A percentile compares a stretch with the other conserved stretches of the same genome.
phyloP scores from a whole-genome alignment of 805 yeast species.

The Metschnikowia peoriensis region DNA sequence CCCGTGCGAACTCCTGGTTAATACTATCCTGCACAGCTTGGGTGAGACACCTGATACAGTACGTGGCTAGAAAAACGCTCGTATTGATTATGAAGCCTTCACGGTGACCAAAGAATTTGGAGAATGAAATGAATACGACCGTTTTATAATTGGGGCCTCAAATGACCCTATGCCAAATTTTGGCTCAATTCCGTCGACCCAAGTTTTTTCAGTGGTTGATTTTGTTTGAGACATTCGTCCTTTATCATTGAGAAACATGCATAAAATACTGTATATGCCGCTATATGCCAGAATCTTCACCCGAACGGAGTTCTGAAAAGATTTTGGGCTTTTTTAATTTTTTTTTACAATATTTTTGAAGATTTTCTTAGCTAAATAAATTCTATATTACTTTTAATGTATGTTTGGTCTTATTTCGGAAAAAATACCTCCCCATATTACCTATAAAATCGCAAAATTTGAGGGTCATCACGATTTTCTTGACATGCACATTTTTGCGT shows the following conservation, averaged over 20 bases:
- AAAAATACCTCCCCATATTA: background rate
- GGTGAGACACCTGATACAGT: background rate
- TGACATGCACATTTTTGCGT: background rate
- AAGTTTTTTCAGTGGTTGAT: background rate
- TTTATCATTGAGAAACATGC: slow-evolving; percentile 2
- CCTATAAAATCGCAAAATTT: background rate
- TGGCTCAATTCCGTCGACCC: slow-evolving; percentile 10
- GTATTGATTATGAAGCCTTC: background rate
- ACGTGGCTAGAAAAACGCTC: slow-evolving; percentile 3
- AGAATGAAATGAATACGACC: background rate
- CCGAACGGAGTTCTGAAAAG: background rate
- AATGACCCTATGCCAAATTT: slow-evolving; percentile 4
- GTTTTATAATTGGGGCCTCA: slow-evolving; percentile 1
- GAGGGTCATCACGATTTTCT: background rate
- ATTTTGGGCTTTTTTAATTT: background rate
- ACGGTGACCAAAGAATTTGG: background rate
- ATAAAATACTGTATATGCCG: background rate
- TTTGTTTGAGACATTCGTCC: slow-evolving; percentile 11
- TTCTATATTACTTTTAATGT: no score
- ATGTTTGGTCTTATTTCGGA: background rate
- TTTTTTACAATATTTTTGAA: background rate
- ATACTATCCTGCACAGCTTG: background rate
- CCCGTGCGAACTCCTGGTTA: background rate
- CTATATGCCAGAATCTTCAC: background rate
- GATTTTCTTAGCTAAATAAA: background rate